Evolutionary conservation across 768 basidiomycete genomes (phyloP), one percentile per base, ranked within the genome.

Genomic region (Termitomyces eurrhizus): DNA sequence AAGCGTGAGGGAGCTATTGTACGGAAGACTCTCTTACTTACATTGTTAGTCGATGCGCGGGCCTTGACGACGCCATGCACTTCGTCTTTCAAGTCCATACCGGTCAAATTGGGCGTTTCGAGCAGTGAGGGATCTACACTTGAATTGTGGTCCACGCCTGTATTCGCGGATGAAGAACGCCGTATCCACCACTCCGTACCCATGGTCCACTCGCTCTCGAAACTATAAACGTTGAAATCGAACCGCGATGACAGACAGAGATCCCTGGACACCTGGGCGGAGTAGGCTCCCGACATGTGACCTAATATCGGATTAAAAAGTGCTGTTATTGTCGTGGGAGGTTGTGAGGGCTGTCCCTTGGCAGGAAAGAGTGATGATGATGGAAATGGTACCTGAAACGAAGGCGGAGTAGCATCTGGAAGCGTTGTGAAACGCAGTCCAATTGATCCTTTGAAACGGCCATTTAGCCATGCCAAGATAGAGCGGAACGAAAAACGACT

Each of bases 161-260:
- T 65, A 7, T 73, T 75, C 55, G 73, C 71, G 13, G 73, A 67
- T 21, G 73, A 74, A 5, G 80, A 75, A 26, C 86, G 83, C 24
- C 93, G 83, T 70, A 94, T 82, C 94, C 93, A 97, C 93, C 93
- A 97, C 72, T 98, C 95, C 1, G 91, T 89, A 3, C 96, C 96
- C 77, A 98, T 84, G 11, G 92, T 89, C 89, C 95, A 90, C 71
- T 98, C 95, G 72, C 93, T 95, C 66, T 96, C 93, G 72, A 94
- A 98, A 73, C 92, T 95, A 71, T 98, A 97, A 32, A 95, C 84
- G 68, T 98, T 98, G 75, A 98, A 94, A 70, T 98, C 94, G 69
- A 95, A 98, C 24, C 93, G 86, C 0, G 93, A 90, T 53, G 92
- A 92, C 21, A 98, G 71, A 0, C 93, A 86, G 45, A 98, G 83